Evolutionary conservation across 2,329 filamentous ascomycete species (phyloP).

Genomic region (Cladosporium sp.): DNA sequence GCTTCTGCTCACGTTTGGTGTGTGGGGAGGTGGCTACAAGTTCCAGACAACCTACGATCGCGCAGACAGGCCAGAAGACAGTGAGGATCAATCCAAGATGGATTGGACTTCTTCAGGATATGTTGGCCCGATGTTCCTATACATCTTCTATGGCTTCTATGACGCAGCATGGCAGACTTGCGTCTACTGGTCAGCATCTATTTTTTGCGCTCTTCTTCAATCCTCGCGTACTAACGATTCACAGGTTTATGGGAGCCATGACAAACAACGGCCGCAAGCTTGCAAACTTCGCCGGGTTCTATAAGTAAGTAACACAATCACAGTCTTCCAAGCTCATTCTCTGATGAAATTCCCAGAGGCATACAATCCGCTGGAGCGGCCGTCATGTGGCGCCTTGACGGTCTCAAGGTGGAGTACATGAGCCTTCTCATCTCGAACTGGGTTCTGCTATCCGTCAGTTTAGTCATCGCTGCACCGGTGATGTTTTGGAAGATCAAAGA

Average conservation of each 20-base stretch:
- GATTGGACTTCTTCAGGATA: slow-evolving; percentile 68
- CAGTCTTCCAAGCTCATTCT: slow-evolving; percentile 39
- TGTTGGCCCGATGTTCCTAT: slow-evolving; percentile 77
- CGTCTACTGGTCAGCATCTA: slow-evolving; percentile 5
- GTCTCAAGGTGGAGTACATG: slow-evolving; percentile 56
- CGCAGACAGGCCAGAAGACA: slow-evolving; percentile 19
- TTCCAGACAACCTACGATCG: slow-evolving; percentile 62
- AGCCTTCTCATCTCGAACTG: slow-evolving; percentile 70
- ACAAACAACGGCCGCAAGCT: slow-evolving; percentile 89
- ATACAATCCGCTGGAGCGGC: slow-evolving; percentile 81
- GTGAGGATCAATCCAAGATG: slow-evolving; percentile 30
- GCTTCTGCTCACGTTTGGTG: slow-evolving; percentile 64
- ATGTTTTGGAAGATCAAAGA: slow-evolving; percentile 76
- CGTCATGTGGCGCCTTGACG: slow-evolving; percentile 68
- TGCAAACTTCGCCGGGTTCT: slow-evolving; percentile 86
- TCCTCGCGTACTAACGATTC: neutral
- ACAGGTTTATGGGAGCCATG: slow-evolving; percentile 79
- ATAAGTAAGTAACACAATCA: too few species aligned
- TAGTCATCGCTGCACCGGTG: slow-evolving; percentile 73
- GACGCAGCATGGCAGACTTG: slow-evolving; percentile 32
- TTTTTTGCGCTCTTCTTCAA: too few species aligned
- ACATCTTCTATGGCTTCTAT: slow-evolving; percentile 85
- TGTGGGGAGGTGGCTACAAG: slow-evolving; percentile 82
- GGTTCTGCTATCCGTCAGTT: slow-evolving; percentile 66
- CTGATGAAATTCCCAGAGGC: slow-evolving; percentile 43